Base-by-base conservation (phyloP, 1,284 basidiomycete genomes). In the Cutaneotrichosporon dermatis region DNA sequence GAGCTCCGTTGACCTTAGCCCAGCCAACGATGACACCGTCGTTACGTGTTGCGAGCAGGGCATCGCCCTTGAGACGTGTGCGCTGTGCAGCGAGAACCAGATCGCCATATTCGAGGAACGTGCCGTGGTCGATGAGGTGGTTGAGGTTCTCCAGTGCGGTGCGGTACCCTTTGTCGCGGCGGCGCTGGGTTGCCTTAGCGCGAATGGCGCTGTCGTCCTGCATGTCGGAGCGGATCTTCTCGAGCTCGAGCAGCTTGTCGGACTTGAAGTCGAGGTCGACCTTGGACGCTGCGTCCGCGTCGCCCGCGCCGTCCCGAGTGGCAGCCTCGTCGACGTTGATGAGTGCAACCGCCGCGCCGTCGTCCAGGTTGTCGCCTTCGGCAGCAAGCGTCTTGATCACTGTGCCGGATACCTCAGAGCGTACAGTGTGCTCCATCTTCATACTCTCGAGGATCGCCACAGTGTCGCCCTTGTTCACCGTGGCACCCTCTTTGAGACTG, bases 21-120 rank as follows among this genome's bases (percentile, higher is more conserved):
- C 62, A 64, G 51, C 62, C 62, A 51, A 64, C 62, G 34, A 64
- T 61, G 55, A 64, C 59, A 40, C 62, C 62, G 57, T 64, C 62
- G 44, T 61, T 59, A 41, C 62, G 57, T 4, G 62, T 64, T 7
- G 59, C 59, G 4, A 42, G 44, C 4, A 64, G 57, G 11, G 45
- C 49, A 16, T 61, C 52, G 15, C 51, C 51, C 3, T 3, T 33
- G 6, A 61, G 40, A 4, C 62, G 62, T 7, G 59, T 64, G 8
- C 57, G 54, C 53, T 64, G 62, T 4, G 62, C 62, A 0, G 62
- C 62, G 0, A 61, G 48, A 5, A 52, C 62, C 2, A 64, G 55
- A 49, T 64, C 62, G 48, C 62, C 62, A 13, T 61, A 64, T 57
- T 64, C 62, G 25, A 58, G 33, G 35, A 61, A 64, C 35, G 57